Base-by-base conservation (phyloP, 192 early-diverging fungal genomes). In the Cladochytrium replicatum region DNA sequence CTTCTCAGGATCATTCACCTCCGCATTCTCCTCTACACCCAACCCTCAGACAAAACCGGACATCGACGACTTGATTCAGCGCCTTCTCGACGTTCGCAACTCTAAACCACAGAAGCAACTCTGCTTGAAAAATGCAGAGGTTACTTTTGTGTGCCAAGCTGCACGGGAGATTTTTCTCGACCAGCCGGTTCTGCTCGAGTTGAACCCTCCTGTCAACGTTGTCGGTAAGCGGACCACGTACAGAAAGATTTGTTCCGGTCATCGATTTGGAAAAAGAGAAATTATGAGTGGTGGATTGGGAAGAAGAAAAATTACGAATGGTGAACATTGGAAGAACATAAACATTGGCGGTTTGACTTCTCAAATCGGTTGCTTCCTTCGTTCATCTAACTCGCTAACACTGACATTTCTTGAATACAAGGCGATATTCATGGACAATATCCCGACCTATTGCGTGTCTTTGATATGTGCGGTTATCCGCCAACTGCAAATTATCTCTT, bases 381-480 rank as follows among this genome's bases (percentile, higher is more conserved):
- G n/a, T n/a, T n/a, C n/a, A n/a, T n/a, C n/a, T n/a, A n/a, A n/a
- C 19, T 2, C 2, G 31, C 11, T 21, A 4, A 6, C 22, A 27
- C 21, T 4, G 4, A 13, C 1, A 13, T 2, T 46, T 50, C 79
- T 83, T 31, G 80, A 80, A 3, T 81, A 15, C n/a, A n/a, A n/a
- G 92, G 93, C 30, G 93, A 97, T 64, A 85, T 93, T 38, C 93
- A 97, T 57, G 93, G 93, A 32, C 93, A 97, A 66, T 97, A 86
- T 63, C 72, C 84, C 2, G 94, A 97, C 63, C 65, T 97, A 46
- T 66, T 95, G 32, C 77, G 91, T 22, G 68, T 94, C 52, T 95
- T 97, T 66, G 91, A 93, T 59, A 80, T 84, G 77, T 82, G 86
- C 59, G 94, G 94, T 17, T 93, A 88, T 59, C 94, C 94, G 25